phyloP scores from a whole-genome alignment of 768 basidiomycete genomes.

The Boletus vinaceobasis region DNA sequence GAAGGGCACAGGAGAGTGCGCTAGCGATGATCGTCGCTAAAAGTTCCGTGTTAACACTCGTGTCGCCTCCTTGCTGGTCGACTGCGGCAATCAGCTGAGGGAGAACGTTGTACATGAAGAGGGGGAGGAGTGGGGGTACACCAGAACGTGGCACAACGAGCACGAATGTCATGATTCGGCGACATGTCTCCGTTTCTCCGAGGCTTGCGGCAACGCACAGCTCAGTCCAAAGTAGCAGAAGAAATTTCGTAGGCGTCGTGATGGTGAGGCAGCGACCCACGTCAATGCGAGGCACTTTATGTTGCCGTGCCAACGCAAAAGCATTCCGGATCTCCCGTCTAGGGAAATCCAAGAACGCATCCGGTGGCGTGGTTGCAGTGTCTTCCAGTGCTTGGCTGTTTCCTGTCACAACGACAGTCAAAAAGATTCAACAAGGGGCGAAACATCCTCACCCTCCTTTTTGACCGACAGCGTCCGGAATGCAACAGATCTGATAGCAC shows the following conservation, averaged over 20 bases:
- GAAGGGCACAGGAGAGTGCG: slow-evolving; percentile 60
- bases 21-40: slow-evolving; percentile 64
- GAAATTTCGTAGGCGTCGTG: slow-evolving; percentile 56
- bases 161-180: slow-evolving; percentile 65
- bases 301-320: slow-evolving; percentile 53
- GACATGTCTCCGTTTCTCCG: slow-evolving; percentile 59
- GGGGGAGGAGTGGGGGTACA: slow-evolving; percentile 63
- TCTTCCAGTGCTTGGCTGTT: slow-evolving; percentile 17
- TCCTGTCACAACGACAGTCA: slow-evolving; percentile 9
- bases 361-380: slow-evolving; percentile 23
- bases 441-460: slow-evolving; percentile 34
- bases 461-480: slow-evolving; percentile 37
- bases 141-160: slow-evolving; percentile 58
- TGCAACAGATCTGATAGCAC: slow-evolving; percentile 39
- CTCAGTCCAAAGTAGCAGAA: slow-evolving; percentile 68
- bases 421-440: neutral
- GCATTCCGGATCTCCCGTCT: slow-evolving; percentile 55
- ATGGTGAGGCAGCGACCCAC: slow-evolving; percentile 62
- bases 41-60: slow-evolving; percentile 57
- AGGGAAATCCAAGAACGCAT: slow-evolving; percentile 51
- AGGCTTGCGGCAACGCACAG: slow-evolving; percentile 49
- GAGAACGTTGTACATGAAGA: slow-evolving; percentile 67
- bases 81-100: slow-evolving; percentile 54
- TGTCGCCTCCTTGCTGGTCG: slow-evolving; percentile 53
- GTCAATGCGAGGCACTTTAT: slow-evolving; percentile 63